Evolutionary conservation across 768 basidiomycete genomes (phyloP).

Genomic region (Trametes cubensis): DNA sequence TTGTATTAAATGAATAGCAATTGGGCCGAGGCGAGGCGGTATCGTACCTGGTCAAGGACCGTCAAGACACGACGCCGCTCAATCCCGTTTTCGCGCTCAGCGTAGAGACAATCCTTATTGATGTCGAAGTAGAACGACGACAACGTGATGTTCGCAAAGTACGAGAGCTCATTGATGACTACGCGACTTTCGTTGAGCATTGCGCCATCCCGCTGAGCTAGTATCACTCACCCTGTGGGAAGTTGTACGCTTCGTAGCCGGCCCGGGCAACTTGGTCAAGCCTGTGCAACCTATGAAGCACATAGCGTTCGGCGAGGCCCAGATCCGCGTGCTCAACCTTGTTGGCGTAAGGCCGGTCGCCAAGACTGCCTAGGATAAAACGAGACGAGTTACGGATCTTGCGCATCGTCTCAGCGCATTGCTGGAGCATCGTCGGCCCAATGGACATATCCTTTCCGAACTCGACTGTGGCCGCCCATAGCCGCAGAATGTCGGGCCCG

Average conservation of each 20-base stretch:
- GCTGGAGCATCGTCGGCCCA: conserved; percentile 73
- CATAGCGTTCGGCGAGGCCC: conserved; percentile 78
- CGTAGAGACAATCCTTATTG: conserved; percentile 89
- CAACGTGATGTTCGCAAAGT: conserved; percentile 81
- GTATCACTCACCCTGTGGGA: conserved; percentile 68
- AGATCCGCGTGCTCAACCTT: conserved; percentile 51
- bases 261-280: conserved; percentile 70
- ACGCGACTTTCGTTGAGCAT: conserved; percentile 14
- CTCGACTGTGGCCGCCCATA: conserved; percentile 92
- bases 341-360: conserved; percentile 40
- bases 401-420: conserved; percentile 73
- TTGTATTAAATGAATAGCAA: not conserved
- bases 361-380: conserved; percentile 84
- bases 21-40: conserved; percentile 36
- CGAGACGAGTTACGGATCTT: conserved; percentile 86
- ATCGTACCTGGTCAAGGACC: conserved; percentile 70
- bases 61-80: conserved; percentile 69
- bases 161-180: conserved; percentile 74
- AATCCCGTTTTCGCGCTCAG: conserved; percentile 51
- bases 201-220: not conserved
- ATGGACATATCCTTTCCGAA: conserved; percentile 89
- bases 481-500: conserved; percentile 82
- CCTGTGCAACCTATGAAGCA: conserved; percentile 81
- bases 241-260: conserved; percentile 75
- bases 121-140: conserved; percentile 93